Base-by-base conservation (phyloP, 2,329 filamentous ascomycete species). In the Stachybotrys chlorohalonatus region DNA sequence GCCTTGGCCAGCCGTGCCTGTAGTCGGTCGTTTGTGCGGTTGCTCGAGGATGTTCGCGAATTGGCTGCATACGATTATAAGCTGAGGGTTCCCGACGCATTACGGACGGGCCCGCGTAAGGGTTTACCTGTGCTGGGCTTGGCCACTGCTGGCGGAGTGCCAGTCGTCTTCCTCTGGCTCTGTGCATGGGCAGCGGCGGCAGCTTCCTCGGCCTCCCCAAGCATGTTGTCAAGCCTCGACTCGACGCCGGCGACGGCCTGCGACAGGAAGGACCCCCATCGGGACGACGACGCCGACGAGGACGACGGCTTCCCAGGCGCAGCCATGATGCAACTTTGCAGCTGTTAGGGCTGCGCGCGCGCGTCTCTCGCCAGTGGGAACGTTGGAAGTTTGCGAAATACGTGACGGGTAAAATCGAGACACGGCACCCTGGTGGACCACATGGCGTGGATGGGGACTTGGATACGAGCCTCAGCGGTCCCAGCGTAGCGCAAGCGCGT, bases 171-270 rank as follows among this genome's bases (percentile, higher is more conserved):
- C 13, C 53, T 8, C 30, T 39, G 13, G n/a, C 47, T 31, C 11
- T 52, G 16, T 2, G 49, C n/a, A 3, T 54, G 54, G n/a, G 45
- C 51, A 52, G 53, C 15, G 30, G 52, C 71, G 73, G 54, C 67
- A 68, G 57, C 58, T 7, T 65, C 81, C 48, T 86, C 84, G 54
- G 89, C 85, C 61, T 96, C 92, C 53, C 90, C 85, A 57, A 99
- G 80, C 56, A 99, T 95, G 52, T 83, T 92, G 70, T 99, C 94
- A 56, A 99, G 81, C 48, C 89, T 85, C 56, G 92, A 95, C 74
- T 99, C 94, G 55, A 99, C 88, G 57, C 92, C 92, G 54, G 92
- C 91, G 57, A 97, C 90, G 59, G 93, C 92, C 71, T 93, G 90
- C 60, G 91, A 89, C 57, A 96, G 80, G 67, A 96, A 87, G 36